phyloP scores from a whole-genome alignment of 1,139 yeast genomes.

The Fermentozyma sake region DNA sequence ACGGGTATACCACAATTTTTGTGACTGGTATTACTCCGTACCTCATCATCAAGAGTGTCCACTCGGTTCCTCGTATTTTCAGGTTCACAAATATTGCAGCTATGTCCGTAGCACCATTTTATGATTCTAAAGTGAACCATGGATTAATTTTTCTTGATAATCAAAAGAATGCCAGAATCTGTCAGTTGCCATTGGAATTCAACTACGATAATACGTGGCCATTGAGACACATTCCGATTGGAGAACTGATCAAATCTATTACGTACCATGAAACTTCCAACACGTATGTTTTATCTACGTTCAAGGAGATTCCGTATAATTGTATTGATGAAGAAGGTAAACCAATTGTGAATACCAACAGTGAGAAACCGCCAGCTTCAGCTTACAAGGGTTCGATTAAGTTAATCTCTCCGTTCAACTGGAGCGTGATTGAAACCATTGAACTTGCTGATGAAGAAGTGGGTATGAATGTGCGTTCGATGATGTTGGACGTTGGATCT shows the following conservation, averaged over 20 bases:
- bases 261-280: slow-evolving; percentile 70
- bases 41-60: slow-evolving; percentile 58
- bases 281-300: slow-evolving; percentile 63
- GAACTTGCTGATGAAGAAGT: slow-evolving; percentile 67
- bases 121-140: slow-evolving; percentile 32
- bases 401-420: slow-evolving; percentile 67
- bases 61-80: slow-evolving; percentile 63
- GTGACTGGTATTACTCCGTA: slow-evolving; percentile 77
- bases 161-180: slow-evolving; percentile 66
- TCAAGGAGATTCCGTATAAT: slow-evolving; percentile 54
- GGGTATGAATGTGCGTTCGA: slow-evolving; percentile 54
- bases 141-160: slow-evolving; percentile 75
- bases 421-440: slow-evolving; percentile 72
- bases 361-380: slow-evolving; percentile 44
- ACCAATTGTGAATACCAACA: slow-evolving; percentile 56
- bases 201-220: slow-evolving; percentile 67
- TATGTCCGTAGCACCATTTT: slow-evolving; percentile 56
- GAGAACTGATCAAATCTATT: slow-evolving; percentile 64
- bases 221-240: slow-evolving; percentile 47
- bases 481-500: slow-evolving; percentile 51
- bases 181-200: slow-evolving; percentile 49
- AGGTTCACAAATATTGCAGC: slow-evolving; percentile 63
- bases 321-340: slow-evolving; percentile 76
- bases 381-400: slow-evolving; percentile 59
- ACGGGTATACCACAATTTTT: slow-evolving; percentile 58